Conservation (phyloP, 805 yeast genomes). For the Kodamaea lidongshanica region DNA sequence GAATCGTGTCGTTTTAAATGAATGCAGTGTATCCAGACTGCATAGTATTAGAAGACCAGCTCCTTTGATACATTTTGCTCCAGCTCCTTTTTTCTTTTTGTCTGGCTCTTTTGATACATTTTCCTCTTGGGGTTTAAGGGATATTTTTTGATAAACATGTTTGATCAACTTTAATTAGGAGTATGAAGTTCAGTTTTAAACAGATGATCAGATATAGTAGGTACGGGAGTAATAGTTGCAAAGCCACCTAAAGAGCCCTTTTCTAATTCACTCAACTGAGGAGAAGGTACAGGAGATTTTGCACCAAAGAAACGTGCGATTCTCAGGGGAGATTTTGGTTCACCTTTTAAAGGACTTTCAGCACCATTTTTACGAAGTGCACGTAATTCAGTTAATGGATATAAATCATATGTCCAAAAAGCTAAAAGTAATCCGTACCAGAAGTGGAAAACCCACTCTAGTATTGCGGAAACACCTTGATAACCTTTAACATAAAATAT, state of each 20-base stretch:
- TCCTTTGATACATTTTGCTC: no score
- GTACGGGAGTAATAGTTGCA: slow-evolving; percentile 4
- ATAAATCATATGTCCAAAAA: slow-evolving; percentile 25
- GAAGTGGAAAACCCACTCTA: slow-evolving; percentile 25
- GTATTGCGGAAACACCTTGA: slow-evolving; percentile 14
- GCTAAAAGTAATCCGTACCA: slow-evolving; percentile 23
- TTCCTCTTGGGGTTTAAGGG: no score
- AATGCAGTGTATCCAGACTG: no score
- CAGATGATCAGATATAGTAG: no score
- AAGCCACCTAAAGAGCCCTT: slow-evolving; percentile 6
- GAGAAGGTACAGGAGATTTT: slow-evolving; percentile 1
- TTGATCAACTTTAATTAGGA: no score
- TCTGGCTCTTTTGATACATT: no score
- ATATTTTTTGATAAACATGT: no score
- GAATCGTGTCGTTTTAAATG: no score
- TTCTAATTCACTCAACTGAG: slow-evolving; percentile 3
- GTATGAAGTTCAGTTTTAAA: no score
- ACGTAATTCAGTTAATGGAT: slow-evolving; percentile 21
- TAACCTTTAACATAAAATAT: slow-evolving; percentile 17
- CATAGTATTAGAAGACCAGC: no score
- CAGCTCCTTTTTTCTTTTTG: no score
- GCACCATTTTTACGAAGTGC: slow-evolving; percentile 11
- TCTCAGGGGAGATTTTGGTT: background rate
- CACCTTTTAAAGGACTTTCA: slow-evolving; percentile 2
- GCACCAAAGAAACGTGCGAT: no score